Base-by-base conservation (phyloP, 73 alveolate genomes). In the Paramecium octaurelia region DNA sequence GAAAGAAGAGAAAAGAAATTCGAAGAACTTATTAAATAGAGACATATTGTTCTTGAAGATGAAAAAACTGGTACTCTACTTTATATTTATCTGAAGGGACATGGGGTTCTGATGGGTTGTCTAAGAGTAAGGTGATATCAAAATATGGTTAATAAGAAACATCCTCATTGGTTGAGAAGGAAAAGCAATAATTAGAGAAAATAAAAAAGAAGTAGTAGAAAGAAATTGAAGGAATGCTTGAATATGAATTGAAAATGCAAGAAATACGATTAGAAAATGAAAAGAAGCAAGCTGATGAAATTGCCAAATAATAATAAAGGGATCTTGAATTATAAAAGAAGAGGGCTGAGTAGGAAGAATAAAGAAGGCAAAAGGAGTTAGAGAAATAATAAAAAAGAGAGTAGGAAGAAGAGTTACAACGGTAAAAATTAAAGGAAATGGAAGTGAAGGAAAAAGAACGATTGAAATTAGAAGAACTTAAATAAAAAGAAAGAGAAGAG, bases 241-340 rank as follows among this genome's bases (percentile, higher is more conserved):
- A 76, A 76, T 36, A 76, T 76, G 89, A 86, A 48, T 86, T 86
- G 50, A 86, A 86, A 58, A 86, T 35, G 77, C 29, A 86, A 86
- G 57, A 58, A 86, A 59, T 58, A 31, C 50, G 77, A 58, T 68
- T 34, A 40, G 59, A 86, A 21, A 43, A 48, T 29, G 76, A 85
- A 50, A 31, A 54, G n/a, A 35, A 85, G n/a, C n/a, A 46, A 23
- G 92, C 58, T 16, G 44, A 85, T 35, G 93, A 86, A 21, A 58
- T 29, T 57, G 50, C 38, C 9, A 27, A 48, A 27, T 86, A 86
- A 59, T 36, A 54, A 57, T 86, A 86, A 38, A 46, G 86, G 20
- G 93, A 86, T 34, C 24, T 38, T 57, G 93, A 86, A 11, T 58
- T 68, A 68, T 68, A 57, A 86, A 86, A 50, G 70, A 86, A 86